A percentile compares a stretch with the other conserved stretches of the same genome.
These are phyloP conservation scores for Fusarium guadeloupense DNA, from an alignment of 2,329 filamentous ascomycete species.

Conservation along the genomic window DNA sequence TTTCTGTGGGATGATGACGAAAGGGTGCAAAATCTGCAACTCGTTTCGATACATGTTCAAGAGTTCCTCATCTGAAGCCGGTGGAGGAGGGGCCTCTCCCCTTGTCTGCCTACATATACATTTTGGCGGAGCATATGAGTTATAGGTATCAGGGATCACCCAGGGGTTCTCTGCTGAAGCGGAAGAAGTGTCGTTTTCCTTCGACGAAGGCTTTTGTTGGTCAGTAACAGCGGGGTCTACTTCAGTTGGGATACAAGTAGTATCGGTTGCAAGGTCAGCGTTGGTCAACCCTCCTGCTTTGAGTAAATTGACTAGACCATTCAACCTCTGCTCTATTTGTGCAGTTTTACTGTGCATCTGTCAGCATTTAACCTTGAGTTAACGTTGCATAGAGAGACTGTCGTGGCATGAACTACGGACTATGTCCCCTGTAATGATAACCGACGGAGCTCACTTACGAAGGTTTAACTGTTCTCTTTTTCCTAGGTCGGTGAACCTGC, in stretches of 20 bases:
- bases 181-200: constrained; percentile 16
- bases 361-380: not conserved
- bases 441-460: constrained; percentile 54
- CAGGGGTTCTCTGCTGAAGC: constrained; percentile 35
- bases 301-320: constrained; percentile 59
- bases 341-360: constrained; percentile 53
- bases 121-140: constrained; percentile 55
- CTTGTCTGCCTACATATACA: constrained; percentile 59
- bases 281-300: constrained; percentile 53
- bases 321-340: constrained; percentile 60
- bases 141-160: constrained; percentile 55
- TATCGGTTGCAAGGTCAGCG: constrained; percentile 37
- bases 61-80: constrained; percentile 58
- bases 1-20: constrained; percentile 54
- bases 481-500: constrained; percentile 60
- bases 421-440: too few species aligned
- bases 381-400: not conserved
- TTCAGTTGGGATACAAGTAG: constrained; percentile 43
- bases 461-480: constrained; percentile 60
- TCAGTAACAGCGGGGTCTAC: constrained; percentile 37
- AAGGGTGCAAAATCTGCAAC: constrained; percentile 57
- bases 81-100: constrained; percentile 51
- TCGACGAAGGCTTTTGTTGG: constrained; percentile 42
- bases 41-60: constrained; percentile 56
- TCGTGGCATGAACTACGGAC: not conserved